Percentiles rank a stretch among this genome's conserved stretches.
Evolutionary conservation across 768 basidiomycete genomes (phyloP).

Genomic region (Rhodotorula taiwanensis): DNA sequence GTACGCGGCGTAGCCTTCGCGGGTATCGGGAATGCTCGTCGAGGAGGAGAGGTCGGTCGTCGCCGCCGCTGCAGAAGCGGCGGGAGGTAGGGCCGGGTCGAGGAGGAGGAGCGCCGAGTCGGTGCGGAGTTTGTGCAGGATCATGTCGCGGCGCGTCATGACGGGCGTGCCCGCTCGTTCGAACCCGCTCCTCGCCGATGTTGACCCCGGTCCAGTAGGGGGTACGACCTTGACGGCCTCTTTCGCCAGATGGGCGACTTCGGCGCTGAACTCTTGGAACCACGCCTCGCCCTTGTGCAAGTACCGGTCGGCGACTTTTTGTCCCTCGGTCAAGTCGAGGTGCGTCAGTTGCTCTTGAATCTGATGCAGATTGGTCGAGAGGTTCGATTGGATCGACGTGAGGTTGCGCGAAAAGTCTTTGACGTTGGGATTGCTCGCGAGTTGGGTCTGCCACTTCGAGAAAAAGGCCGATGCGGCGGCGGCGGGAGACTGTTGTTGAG

Average conservation of each 20-base stretch:
- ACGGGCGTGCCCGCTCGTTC: neutral
- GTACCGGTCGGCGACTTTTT: slow-evolving; percentile 48
- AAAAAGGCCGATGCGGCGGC: slow-evolving; percentile 39
- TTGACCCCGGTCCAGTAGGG: slow-evolving; percentile 38
- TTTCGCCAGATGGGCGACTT: slow-evolving; percentile 45
- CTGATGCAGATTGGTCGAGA: slow-evolving; percentile 30
- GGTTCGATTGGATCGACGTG: slow-evolving; percentile 17
- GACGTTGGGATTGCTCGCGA: slow-evolving; percentile 27
- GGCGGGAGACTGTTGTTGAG: slow-evolving; percentile 5
- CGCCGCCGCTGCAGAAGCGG: neutral
- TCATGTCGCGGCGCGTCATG: slow-evolving; percentile 43
- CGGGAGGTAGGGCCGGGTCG: slow-evolving; percentile 42
- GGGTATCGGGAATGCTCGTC: slow-evolving; percentile 9
- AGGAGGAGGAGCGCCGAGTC: slow-evolving; percentile 45
- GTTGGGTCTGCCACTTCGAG: neutral
- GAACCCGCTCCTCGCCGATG: slow-evolving; percentile 1
- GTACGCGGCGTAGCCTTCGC: slow-evolving; percentile 30
- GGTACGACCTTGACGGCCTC: slow-evolving; percentile 49
- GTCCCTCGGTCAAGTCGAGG: slow-evolving; percentile 42
- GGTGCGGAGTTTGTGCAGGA: slow-evolving; percentile 44
- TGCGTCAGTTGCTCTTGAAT: slow-evolving; percentile 42
- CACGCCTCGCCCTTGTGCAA: slow-evolving; percentile 44
- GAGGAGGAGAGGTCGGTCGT: too few relatives aligned
- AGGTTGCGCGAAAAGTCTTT: slow-evolving; percentile 28
- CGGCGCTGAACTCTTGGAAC: slow-evolving; percentile 41